A percentile compares a stretch with the other conserved stretches of the same genome.
phyloP scores from a whole-genome alignment of 2,329 filamentous ascomycete genomes.

The Venturia pyrina region DNA sequence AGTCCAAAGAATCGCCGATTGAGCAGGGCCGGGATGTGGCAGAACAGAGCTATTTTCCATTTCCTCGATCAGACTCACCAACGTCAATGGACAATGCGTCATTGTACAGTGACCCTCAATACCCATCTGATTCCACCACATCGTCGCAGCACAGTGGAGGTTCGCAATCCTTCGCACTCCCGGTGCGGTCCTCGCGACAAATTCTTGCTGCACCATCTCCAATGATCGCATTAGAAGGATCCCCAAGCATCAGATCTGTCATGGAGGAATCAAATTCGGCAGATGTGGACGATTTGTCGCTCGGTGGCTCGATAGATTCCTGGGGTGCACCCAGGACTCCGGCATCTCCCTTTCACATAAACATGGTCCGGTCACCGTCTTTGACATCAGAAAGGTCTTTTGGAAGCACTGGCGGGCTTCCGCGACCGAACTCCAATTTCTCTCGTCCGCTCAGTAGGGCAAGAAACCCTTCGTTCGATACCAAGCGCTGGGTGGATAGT shows the following conservation, averaged over 20 bases:
- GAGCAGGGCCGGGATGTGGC: conserved; percentile 15
- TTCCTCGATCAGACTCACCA: conserved; percentile 36
- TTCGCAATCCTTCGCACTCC: not conserved
- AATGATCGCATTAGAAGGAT: conserved; percentile 15
- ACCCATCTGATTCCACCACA: conserved; percentile 18
- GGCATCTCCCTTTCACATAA: conserved; percentile 54
- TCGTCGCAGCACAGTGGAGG: not conserved
- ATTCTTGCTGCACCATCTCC: conserved; percentile 24
- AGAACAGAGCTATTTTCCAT: conserved; percentile 32
- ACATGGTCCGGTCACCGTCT: conserved; percentile 68
- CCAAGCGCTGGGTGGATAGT: conserved; percentile 23
- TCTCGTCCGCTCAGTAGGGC: conserved; percentile 77
- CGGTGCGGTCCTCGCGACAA: conserved; percentile 20
- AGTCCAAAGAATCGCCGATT: conserved; percentile 14
- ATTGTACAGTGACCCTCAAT: not conserved
- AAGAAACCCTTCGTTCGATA: conserved; percentile 43
- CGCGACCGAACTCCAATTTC: conserved; percentile 81
- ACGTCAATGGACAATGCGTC: conserved; percentile 36
- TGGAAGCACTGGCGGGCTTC: conserved; percentile 42
- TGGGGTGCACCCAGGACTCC: conserved; percentile 67
- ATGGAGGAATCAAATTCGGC: conserved; percentile 38
- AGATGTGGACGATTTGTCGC: conserved; percentile 59
- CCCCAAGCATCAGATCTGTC: conserved; percentile 38
- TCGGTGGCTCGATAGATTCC: conserved; percentile 49
- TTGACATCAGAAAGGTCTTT: conserved; percentile 71